A percentile compares a stretch with the other conserved stretches of the same genome.
Evolutionary conservation across 352 stramenopile genomes (phyloP).

Genomic region (Phytophthora syringae): DNA sequence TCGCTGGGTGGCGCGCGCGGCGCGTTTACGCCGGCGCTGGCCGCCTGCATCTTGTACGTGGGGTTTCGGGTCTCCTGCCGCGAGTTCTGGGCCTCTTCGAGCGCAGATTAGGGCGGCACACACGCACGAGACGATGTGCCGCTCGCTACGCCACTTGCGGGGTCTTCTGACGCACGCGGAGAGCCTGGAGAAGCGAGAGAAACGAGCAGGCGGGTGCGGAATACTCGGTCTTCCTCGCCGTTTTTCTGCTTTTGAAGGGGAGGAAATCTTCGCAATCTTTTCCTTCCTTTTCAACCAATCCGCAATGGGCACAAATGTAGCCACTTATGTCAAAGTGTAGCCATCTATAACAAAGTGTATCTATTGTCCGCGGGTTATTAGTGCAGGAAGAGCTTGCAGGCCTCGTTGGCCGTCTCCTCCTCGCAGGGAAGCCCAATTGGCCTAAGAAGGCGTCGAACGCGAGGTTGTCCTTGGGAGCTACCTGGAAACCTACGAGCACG

Average conservation of each 20-base stretch:
- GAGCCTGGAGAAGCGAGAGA: neutral
- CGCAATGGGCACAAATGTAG: constrained; percentile 4
- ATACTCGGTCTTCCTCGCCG: constrained; percentile 3
- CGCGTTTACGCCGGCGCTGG: constrained; percentile 17
- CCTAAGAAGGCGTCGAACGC: constrained; percentile 71
- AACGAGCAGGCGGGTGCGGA: constrained; percentile 22
- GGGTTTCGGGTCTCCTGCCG: constrained; percentile 13
- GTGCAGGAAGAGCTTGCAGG: constrained; percentile 82
- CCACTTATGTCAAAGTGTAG: constrained; percentile 14
- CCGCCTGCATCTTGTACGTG: constrained; percentile 36
- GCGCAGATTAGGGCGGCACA: neutral
- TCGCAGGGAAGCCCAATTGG: constrained; percentile 79
- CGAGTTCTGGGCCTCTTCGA: neutral
- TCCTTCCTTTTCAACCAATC: constrained; percentile 12
- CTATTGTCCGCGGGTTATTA: constrained; percentile 35
- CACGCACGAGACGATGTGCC: neutral
- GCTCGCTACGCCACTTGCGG: constrained; percentile 1
- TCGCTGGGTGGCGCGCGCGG: constrained; percentile 49
- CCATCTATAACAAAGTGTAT: too few species aligned
- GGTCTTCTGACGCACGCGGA: neutral
- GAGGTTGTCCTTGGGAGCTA: constrained; percentile 62
- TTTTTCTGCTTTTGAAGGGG: constrained; percentile 33
- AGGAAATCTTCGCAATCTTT: constrained; percentile 40
- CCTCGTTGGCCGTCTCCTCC: constrained; percentile 87
- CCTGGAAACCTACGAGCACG: constrained; percentile 97